These are phyloP conservation scores for Lichtheimia ramosa DNA, from an alignment of 371 early-diverging fungal species.

Conservation along the genomic window DNA sequence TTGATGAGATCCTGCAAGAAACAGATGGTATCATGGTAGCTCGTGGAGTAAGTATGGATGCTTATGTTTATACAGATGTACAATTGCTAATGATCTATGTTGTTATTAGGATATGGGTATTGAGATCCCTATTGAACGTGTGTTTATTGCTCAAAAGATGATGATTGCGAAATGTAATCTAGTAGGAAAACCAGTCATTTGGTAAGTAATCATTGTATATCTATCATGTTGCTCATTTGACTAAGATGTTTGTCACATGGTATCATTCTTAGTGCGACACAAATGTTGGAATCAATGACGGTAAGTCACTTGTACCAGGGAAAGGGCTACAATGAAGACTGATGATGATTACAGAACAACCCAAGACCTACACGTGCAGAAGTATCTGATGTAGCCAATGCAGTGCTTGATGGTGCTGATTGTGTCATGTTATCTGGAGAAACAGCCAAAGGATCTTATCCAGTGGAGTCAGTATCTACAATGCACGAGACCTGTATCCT, in stretches of 20 bases:
- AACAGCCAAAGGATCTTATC: slow-evolving; percentile 93
- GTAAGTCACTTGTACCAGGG: slow-evolving; percentile 25
- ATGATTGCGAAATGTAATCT: slow-evolving; percentile 94
- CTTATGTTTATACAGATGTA: not conserved
- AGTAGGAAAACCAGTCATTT: slow-evolving; percentile 96
- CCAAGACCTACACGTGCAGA: slow-evolving; percentile 99
- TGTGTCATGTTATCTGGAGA: slow-evolving; percentile 99
- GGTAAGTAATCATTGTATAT: slow-evolving; percentile 31
- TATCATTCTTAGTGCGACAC: slow-evolving; percentile 75
- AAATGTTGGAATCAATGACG: slow-evolving; percentile 99
- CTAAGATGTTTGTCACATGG: too few species aligned
- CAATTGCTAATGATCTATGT: not conserved
- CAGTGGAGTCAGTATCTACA: slow-evolving; percentile 72
- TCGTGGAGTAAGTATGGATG: slow-evolving; percentile 69
- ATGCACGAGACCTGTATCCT: slow-evolving; percentile 77
- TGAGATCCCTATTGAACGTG: slow-evolving; percentile 92
- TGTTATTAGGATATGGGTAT: slow-evolving; percentile 87
- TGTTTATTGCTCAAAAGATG: slow-evolving; percentile 95
- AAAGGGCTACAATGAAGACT: too few species aligned
- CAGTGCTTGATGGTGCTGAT: slow-evolving; percentile 96
- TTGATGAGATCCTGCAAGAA: slow-evolving; percentile 93
- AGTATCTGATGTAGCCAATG: slow-evolving; percentile 98
- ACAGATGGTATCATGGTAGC: slow-evolving; percentile 99
- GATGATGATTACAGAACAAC: slow-evolving; percentile 53
- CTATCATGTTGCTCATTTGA: not conserved